Evolutionary conservation across 176 grass and related monocot species (phyloP), one percentile per base, ranked within the genome.

Genomic region (Panicum miliaceum): DNA sequence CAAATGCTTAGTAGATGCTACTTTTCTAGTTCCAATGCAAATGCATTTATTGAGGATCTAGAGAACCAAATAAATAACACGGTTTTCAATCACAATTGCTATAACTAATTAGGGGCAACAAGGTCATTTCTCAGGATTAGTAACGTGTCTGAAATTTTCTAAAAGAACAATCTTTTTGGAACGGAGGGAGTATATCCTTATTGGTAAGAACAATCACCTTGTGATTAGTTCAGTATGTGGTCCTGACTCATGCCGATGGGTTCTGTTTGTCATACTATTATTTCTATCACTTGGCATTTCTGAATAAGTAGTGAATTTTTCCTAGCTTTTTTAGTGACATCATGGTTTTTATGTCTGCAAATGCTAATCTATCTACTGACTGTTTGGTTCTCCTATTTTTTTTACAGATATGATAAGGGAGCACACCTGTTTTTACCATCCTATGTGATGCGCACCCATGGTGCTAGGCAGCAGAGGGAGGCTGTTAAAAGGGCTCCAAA

Each of bases 391-490:
- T 71, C 58, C 69, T 67, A 77, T 42, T 42, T 87, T 84, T 79
- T 74, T 68, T 80, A 66, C 82, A 98, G 96, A 72, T 98, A 95
- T 85, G 85, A 95, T 77, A 95, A 84, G 86, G 96, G 96, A 52
- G 96, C 89, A 74, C 89, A 98, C 88, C 85, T 98, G 40, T 94
- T 98, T 90, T 90, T 98, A 80, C 96, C 96, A 81, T 94, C 89
- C 48, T 92, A 93, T 70, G 27, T 98, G 45, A 98, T 98, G 95
- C 88, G 96, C 62, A 98, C 64, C 34, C 93, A 94, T 75, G 96
- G 96, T 68, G 89, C 93, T 90, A 90, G 89, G 51, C 96, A 98
- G 48, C 96, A 98, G 69, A 90, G 88, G 50, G 93, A 94, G 26
- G 87, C 91, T 76, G 71, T 98, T 76, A 98, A 87, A 90, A 92